Evolutionary conservation across 1,284 basidiomycete species (phyloP), one percentile per base, ranked within the genome.

Genomic region (Leccinum solheimii): DNA sequence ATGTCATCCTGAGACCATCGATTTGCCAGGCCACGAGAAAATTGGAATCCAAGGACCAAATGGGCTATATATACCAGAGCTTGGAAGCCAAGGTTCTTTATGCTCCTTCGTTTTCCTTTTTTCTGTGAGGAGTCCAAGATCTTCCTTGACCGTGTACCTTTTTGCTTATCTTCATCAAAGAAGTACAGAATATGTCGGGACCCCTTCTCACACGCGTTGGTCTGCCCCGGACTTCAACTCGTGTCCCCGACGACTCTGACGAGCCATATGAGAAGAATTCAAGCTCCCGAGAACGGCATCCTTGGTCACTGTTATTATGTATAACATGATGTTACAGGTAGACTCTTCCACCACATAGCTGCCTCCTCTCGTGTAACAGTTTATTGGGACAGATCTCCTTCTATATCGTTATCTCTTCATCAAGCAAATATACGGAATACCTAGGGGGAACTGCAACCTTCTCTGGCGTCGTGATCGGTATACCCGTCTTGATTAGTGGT

Each of bases 341-440:
- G 27, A 64, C 59, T 8, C 21, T 1, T 43, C 10, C 19, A 0
- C 48, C 23, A 21, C 9, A 40, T n/a, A 34, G 14, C 1, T 49
- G 48, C n/a, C 23, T 9, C 23, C 23, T 21, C n/a, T 11, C 7
- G 3, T 21, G 14, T 43, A 34, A 52, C 27, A 32, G 1, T 62
- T 14, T 0, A 26, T 16, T 0, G 21, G 2, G 4, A 26, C 59
- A 89, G 87, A 71, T 86, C 5, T 83, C 85, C 0, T 89, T 89
- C 76, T 90, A 86, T 72, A 82, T 88, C 62, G 77, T 88, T 40
- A 84, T 90, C 3, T 86, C 88, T 1, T 86, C 88, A 0, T 83
- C 86, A 1, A 84, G 81, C 68, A 77, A 79, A 56, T 90, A 90
- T 68, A 83, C 86, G 0, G 78, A 83, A 62, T 78, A 83, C 67